phyloP scores from a whole-genome alignment of 129 eudicot genomes.

The Ambrosia trifida region DNA sequence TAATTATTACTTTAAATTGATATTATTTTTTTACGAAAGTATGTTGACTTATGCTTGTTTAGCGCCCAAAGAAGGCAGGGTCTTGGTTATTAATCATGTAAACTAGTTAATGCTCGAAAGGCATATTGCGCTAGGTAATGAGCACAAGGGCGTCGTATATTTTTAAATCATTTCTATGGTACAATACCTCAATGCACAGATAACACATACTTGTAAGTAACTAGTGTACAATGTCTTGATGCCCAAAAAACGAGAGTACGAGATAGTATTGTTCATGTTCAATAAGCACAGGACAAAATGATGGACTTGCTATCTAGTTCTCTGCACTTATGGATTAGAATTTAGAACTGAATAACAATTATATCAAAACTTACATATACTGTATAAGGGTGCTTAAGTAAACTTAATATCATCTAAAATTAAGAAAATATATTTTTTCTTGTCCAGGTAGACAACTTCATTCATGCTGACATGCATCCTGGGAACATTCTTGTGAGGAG shows the following conservation, averaged over 20 bases:
- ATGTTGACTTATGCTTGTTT: too few relatives aligned
- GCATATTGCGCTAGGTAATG: too few relatives aligned
- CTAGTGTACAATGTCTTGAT: not conserved
- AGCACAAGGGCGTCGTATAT: too few relatives aligned
- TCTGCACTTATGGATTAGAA: not conserved
- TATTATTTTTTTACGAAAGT: too few relatives aligned
- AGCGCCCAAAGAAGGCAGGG: too few relatives aligned
- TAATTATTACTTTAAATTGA: not conserved
- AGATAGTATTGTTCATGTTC: not conserved
- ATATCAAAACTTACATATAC: not conserved
- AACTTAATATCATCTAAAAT: not conserved
- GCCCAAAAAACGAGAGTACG: not conserved
- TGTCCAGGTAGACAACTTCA: slow-evolving; percentile 85
- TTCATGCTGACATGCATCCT: slow-evolving; percentile 99
- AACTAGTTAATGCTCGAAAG: too few relatives aligned
- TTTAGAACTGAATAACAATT: not conserved
- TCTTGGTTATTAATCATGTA: too few relatives aligned
- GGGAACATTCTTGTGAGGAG: slow-evolving; percentile 91
- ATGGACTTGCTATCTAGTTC: not conserved
- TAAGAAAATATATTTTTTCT: not conserved
- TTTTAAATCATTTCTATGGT: not conserved
- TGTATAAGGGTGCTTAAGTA: not conserved
- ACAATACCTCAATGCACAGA: slow-evolving; percentile 7
- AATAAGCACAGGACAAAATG: slow-evolving; percentile 13
- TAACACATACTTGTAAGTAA: not conserved